Evolutionary conservation across 176 grass and related monocot genomes (phyloP), one percentile per base, ranked within the genome.

Genomic region (Tillandsia leiboldiana): DNA sequence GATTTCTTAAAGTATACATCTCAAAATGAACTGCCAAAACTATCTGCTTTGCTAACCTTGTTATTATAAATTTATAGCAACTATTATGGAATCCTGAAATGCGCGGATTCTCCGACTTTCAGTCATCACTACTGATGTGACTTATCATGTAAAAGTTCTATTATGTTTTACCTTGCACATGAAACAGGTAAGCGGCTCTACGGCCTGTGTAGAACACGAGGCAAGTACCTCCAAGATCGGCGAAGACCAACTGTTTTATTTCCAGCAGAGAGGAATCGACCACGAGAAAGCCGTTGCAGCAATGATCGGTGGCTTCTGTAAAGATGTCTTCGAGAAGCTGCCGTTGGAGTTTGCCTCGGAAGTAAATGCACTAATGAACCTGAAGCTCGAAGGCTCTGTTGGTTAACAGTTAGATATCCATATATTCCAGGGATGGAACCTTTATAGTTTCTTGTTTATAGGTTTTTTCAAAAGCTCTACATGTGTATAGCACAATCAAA

Each of bases 191-290:
- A 86, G 82, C 33, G 82, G 87, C 42, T 81, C 84, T 63, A 84
- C 87, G 12, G 79, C 82, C 11, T 72, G 84, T 67, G 84, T 99
- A 22, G 94, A 99, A 77, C 94, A 99, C 14, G 94, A 99, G 75
- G 94, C 94, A 22, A 99, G 94, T 75, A 99, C 94, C 63, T 99
- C 94, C 9, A 99, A 99, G 79, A 99, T 99, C 10, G 94, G 94
- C 51, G 94, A 99, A 82, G 94, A 93, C 23, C 94, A 99, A 68
- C 82, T 99, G 18, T 99, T 99, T 51, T 99, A 99, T 79, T 99
- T 99, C 69, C 89, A 99, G 77, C 89, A 99, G 80, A 90, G 94
- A 71, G 94, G 94, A 54, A 90, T 99, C 57, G 87, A 93, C 68
- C 87, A 99, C 62, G 94, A 99, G 82, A 99, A 81, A 72, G 94